phyloP scores from a whole-genome alignment of 2,329 filamentous ascomycete genomes.

The Pestalotiopsis fici region DNA sequence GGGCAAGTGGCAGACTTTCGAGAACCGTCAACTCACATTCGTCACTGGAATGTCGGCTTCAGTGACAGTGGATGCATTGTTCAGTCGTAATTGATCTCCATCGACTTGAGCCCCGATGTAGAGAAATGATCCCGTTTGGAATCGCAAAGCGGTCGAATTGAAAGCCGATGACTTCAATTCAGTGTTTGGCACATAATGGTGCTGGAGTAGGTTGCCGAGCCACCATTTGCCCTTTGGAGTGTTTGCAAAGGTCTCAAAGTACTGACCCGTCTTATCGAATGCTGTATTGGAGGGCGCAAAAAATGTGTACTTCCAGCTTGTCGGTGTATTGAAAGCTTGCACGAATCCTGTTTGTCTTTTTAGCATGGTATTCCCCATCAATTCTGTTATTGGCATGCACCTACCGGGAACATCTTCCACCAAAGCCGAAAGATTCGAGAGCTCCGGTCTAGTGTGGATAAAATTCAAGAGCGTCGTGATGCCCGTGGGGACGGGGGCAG shows the following conservation, averaged over 20 bases:
- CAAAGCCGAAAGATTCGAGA: neutral
- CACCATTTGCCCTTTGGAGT: conserved; percentile 29
- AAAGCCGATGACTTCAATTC: conserved; percentile 18
- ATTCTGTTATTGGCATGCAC: neutral
- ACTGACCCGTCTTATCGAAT: conserved; percentile 28
- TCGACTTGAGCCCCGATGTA: conserved; percentile 22
- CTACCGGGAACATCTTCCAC: neutral
- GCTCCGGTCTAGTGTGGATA: neutral
- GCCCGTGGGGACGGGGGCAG: neutral
- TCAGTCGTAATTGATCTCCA: conserved; percentile 18
- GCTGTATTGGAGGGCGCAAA: conserved; percentile 30
- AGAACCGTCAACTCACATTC: conserved; percentile 15
- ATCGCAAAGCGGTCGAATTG: conserved; percentile 19
- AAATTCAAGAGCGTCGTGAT: neutral
- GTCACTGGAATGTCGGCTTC: conserved; percentile 18
- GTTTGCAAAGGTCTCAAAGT: conserved; percentile 23
- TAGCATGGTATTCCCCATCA: conserved; percentile 10
- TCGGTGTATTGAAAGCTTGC: conserved; percentile 26
- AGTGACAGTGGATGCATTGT: conserved; percentile 16
- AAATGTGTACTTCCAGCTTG: conserved; percentile 29
- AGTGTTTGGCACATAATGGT: conserved; percentile 26
- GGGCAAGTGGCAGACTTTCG: neutral
- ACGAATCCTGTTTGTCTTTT: conserved; percentile 21
- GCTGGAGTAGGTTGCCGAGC: conserved; percentile 25
- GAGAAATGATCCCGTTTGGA: conserved; percentile 26